Conservation (phyloP, 805 yeast genomes). For the Maudiozyma bulderi region DNA sequence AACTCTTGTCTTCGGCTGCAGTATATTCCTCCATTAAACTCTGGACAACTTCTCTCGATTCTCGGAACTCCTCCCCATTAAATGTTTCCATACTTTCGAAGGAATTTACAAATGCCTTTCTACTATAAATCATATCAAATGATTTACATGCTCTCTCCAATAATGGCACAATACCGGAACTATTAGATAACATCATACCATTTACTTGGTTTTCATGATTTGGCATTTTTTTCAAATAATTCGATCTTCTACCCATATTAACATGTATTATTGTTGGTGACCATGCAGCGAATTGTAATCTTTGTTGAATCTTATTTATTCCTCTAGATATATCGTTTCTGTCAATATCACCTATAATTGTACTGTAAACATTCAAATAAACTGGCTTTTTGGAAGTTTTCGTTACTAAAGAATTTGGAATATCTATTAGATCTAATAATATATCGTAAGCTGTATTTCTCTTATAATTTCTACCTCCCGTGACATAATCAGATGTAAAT, state of each 20-base stretch:
- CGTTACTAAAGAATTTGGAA: constrained; percentile 63
- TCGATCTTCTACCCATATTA: constrained; percentile 66
- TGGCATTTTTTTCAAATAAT: constrained; percentile 29
- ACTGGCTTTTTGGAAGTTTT: constrained; percentile 34
- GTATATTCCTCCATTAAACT: constrained; percentile 70
- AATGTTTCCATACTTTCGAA: constrained; percentile 42
- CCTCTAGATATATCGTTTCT: constrained; percentile 68
- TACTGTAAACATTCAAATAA: constrained; percentile 64
- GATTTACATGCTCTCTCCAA: constrained; percentile 61
- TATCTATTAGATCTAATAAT: constrained; percentile 70
- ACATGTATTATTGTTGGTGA: constrained; percentile 70
- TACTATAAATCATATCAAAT: constrained; percentile 67
- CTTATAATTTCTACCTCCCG: constrained; percentile 49
- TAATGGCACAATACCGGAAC: constrained; percentile 61
- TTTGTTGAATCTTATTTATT: constrained; percentile 48
- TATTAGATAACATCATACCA: constrained; percentile 79
- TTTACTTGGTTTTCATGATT: constrained; percentile 41
- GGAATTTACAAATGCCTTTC: constrained; percentile 77
- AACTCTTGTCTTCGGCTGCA: constrained; percentile 50
- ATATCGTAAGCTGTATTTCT: constrained; percentile 73
- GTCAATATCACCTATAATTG: constrained; percentile 51
- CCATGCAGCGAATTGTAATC: constrained; percentile 79
- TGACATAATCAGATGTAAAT: constrained; percentile 59
- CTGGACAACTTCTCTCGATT: constrained; percentile 65
- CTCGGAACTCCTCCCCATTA: constrained; percentile 58